Conservation (phyloP, 495 filamentous ascomycete species). For the Penicillium pulvis region DNA sequence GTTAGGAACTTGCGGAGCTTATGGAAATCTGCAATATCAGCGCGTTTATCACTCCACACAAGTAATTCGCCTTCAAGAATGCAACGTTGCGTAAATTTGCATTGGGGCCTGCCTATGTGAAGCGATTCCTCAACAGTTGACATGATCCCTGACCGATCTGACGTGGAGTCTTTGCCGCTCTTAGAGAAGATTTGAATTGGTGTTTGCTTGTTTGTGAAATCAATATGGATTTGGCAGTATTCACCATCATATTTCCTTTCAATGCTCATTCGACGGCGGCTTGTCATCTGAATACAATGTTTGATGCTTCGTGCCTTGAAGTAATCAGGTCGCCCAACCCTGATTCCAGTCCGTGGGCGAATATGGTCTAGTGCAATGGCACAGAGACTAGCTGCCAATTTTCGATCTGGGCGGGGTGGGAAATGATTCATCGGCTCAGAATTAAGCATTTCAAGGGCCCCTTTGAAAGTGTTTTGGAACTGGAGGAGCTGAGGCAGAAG, state of each 20-base stretch:
- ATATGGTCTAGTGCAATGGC: constrained; percentile 51
- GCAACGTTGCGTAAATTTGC: constrained; percentile 61
- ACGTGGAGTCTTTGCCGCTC: constrained; percentile 84
- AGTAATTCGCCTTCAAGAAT: constrained; percentile 84
- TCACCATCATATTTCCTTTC: constrained; percentile 88
- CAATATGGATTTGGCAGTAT: constrained; percentile 85
- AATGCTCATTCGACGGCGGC: constrained; percentile 62
- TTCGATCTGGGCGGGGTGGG: constrained; percentile 42
- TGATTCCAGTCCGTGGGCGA: constrained; percentile 66
- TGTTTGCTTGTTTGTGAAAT: constrained; percentile 56
- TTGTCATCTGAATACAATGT: constrained; percentile 66
- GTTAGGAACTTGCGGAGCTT: constrained; percentile 79
- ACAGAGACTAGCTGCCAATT: constrained; percentile 33
- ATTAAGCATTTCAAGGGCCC: constrained; percentile 49
- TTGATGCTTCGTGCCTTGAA: constrained; percentile 76
- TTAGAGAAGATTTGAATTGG: constrained; percentile 85
- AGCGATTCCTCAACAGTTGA: constrained; percentile 54
- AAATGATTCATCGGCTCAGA: constrained; percentile 42
- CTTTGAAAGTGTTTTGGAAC: constrained; percentile 63
- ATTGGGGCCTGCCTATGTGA: constrained; percentile 54
- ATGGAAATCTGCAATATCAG: constrained; percentile 67
- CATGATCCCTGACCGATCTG: constrained; percentile 64
- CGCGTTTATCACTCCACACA: constrained; percentile 67
- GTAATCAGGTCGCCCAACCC: constrained; percentile 72
- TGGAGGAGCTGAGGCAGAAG: constrained; percentile 64